Evolutionary conservation across 495 filamentous ascomycete species (phyloP).

Genomic region (Penicillium cataractarum): DNA sequence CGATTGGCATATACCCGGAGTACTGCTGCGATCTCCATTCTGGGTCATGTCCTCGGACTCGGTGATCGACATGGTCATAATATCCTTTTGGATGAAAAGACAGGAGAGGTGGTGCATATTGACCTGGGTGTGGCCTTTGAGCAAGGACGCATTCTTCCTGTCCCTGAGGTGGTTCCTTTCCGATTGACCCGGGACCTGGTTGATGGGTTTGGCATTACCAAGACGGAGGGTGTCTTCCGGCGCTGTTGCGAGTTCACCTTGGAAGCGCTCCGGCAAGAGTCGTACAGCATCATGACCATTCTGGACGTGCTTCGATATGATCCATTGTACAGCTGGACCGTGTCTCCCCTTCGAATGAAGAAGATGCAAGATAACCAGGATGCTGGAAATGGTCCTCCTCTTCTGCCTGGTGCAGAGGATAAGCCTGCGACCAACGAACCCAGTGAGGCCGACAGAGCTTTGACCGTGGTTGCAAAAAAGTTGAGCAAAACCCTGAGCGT

Average conservation of each 20-base stretch:
- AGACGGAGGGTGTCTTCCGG: constrained; percentile 93
- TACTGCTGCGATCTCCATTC: constrained; percentile 92
- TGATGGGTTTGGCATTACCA: constrained; percentile 94
- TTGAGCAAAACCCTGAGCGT: constrained; percentile 91
- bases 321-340: constrained; percentile 92
- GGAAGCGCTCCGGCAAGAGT: constrained; percentile 88
- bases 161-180: constrained; percentile 95
- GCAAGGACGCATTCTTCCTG: constrained; percentile 86
- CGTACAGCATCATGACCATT: constrained; percentile 95
- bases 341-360: constrained; percentile 85
- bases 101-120: constrained; percentile 94
- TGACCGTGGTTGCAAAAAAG: constrained; percentile 94
- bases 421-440: constrained; percentile 69
- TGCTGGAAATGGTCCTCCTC: constrained; percentile 45
- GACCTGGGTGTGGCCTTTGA: constrained; percentile 97
- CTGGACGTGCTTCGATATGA: constrained; percentile 95
- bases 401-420: constrained; percentile 36
- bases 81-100: constrained; percentile 87
- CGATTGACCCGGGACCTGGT: constrained; percentile 93
- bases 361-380: constrained; percentile 70
- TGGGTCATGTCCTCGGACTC: constrained; percentile 91
- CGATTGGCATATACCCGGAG: constrained; percentile 88
- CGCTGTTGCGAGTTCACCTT: constrained; percentile 97
- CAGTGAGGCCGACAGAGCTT: constrained; percentile 86
- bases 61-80: constrained; percentile 97